Percentiles rank a stretch among this genome's conserved stretches.
These are phyloP conservation scores for Plicaturopsis crispa DNA, from an alignment of 768 basidiomycete genomes.

Conservation along the genomic window DNA sequence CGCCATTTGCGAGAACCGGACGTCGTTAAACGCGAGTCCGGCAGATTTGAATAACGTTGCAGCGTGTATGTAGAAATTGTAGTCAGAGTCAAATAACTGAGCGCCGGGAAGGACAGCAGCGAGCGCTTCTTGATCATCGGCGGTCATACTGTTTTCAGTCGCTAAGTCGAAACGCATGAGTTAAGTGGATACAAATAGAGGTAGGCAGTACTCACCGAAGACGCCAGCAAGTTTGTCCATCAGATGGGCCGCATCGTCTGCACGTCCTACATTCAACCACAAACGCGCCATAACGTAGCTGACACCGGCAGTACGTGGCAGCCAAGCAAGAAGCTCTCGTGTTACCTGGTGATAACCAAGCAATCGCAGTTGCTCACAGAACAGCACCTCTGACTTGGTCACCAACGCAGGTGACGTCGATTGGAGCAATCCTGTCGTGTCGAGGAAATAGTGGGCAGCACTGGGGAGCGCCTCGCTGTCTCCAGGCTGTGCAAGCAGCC, in stretches of 20 bases:
- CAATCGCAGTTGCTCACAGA: constrained; percentile 62
- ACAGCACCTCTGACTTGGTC: constrained; percentile 59
- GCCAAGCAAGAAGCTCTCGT: constrained; percentile 62
- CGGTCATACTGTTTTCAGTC: constrained; percentile 39
- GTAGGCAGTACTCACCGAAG: constrained; percentile 49
- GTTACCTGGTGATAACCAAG: constrained; percentile 58
- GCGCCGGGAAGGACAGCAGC: constrained; percentile 51
- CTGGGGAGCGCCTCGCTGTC: constrained; percentile 42
- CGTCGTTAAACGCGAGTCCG: constrained; percentile 50
- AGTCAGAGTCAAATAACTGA: constrained; percentile 50
- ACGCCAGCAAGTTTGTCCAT: constrained; percentile 70
- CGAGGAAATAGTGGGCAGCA: constrained; percentile 66
- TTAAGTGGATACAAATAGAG: not conserved
- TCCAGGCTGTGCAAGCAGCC: constrained; percentile 47
- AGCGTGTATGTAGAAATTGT: constrained; percentile 72
- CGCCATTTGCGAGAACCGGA: constrained; percentile 72
- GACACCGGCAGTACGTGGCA: constrained; percentile 72
- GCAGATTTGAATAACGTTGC: constrained; percentile 65
- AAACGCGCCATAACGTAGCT: constrained; percentile 67
- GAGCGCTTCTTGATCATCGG: constrained; percentile 61
- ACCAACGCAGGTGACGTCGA: constrained; percentile 63
- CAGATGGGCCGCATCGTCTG: constrained; percentile 64
- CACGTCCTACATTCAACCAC: constrained; percentile 55
- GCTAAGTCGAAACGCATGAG: constrained; percentile 21
- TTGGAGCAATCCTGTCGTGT: constrained; percentile 56